Percentiles rank a stretch among this genome's conserved stretches.
phyloP scores from a whole-genome alignment of 371 early-diverging fungal genomes.

The Mortierella sp. region DNA sequence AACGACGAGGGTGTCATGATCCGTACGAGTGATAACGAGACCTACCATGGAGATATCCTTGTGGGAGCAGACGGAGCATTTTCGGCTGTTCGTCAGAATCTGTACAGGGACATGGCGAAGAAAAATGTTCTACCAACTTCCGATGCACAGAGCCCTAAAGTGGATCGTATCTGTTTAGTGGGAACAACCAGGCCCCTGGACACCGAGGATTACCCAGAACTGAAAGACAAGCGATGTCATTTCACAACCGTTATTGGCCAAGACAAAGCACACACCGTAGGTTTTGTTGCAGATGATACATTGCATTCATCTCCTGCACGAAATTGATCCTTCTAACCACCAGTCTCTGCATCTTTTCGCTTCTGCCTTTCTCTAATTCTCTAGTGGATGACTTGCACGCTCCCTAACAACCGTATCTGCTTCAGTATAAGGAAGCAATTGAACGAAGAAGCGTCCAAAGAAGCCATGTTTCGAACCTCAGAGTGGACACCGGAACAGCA shows the following conservation, averaged over 20 bases:
- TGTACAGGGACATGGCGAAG: too few species aligned
- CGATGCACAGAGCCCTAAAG: slow-evolving; percentile 1
- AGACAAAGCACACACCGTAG: background rate
- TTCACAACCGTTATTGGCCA: slow-evolving; percentile 3
- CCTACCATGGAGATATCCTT: too few species aligned
- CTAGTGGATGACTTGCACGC: slow-evolving; percentile 9
- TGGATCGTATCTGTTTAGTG: slow-evolving; percentile 3
- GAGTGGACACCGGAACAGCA: slow-evolving; percentile 22
- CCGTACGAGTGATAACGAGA: too few species aligned
- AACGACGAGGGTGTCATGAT: too few species aligned
- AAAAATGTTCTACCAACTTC: background rate
- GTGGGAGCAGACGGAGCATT: too few species aligned
- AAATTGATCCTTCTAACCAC: too few species aligned
- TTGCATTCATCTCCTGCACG: too few species aligned
- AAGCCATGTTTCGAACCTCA: slow-evolving; percentile 4
- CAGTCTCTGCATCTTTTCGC: background rate
- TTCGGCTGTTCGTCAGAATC: too few species aligned
- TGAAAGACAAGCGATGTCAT: background rate
- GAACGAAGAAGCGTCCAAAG: background rate
- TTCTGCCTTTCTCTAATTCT: background rate
- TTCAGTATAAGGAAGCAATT: slow-evolving; percentile 1
- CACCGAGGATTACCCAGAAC: background rate
- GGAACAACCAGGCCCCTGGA: background rate
- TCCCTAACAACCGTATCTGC: slow-evolving; percentile 8
- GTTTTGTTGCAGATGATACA: too few species aligned